A percentile compares a stretch with the other conserved stretches of the same genome.
Conservation (phyloP, 140 eudicot species). For the Cichorium intybus region DNA sequence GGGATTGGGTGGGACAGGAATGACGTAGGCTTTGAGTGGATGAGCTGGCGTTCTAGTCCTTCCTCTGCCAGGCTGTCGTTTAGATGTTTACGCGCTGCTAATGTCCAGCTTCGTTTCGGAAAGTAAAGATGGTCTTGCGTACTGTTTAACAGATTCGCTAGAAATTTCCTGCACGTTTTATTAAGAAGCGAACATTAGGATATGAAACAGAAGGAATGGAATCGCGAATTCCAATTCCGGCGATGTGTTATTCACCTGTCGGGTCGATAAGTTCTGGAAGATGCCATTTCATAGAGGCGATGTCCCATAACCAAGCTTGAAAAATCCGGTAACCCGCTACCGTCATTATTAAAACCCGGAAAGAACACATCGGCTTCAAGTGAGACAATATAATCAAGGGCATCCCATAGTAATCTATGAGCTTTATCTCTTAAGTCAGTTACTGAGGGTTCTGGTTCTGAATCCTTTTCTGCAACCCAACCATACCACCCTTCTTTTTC, state of each 20-base stretch:
- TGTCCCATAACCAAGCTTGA: conserved; percentile 95
- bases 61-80: conserved; percentile 68
- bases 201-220: not conserved
- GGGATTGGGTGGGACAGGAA: conserved; percentile 90
- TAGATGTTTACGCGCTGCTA: conserved; percentile 67
- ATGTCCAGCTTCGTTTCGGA: conserved; percentile 66
- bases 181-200: conserved; percentile 1
- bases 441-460: conserved; percentile 80
- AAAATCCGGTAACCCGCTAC: conserved; percentile 86
- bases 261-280: conserved; percentile 85
- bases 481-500: conserved; percentile 99
- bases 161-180: conserved; percentile 59
- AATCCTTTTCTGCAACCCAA: conserved; percentile 77
- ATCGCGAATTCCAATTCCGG: not conserved
- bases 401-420: conserved; percentile 85
- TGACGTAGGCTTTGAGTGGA: conserved; percentile 42
- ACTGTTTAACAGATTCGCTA: conserved; percentile 57
- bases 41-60: conserved; percentile 50
- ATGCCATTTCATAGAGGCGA: conserved; percentile 73
- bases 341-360: conserved; percentile 90
- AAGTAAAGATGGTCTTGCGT: conserved; percentile 58
- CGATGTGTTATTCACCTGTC: conserved; percentile 54
- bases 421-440: conserved; percentile 73
- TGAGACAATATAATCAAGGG: conserved; percentile 89
- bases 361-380: conserved; percentile 90